Evolutionary conservation across 2,329 filamentous ascomycete species (phyloP), one percentile per base, ranked within the genome.

Genomic region (Ceratocystis ficicola): DNA sequence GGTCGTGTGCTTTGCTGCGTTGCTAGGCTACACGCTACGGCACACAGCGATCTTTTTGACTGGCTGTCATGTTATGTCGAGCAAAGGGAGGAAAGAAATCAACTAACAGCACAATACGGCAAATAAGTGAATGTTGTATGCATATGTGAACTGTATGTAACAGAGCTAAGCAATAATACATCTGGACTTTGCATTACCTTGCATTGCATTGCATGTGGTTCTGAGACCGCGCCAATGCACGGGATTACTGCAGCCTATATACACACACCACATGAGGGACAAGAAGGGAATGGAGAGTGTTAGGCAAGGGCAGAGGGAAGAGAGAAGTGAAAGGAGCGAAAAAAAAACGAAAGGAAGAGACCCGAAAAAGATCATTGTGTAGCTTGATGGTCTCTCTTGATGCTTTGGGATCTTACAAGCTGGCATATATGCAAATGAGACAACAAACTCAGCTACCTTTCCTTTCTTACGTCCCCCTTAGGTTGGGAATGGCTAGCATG

Each of bases 1-100:
- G n/a, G 52, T 57, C 25, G 52, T 59, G 28, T 59, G 55, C 55
- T 59, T 15, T 36, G 30, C n/a, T 59, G 25, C 28, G 55, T 59
- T 28, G 55, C 8, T 20, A 36, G 55, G 25, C 28, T 36, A 36
- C 55, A 59, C 36, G 55, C 55, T 32, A 59, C 55, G 55, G 32
- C 55, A 22, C 55, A 59, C 55, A 59, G 28, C n/a, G 55, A 8
- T 30, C 55, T 20, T 59, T 55, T 59, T 59, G 15, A 30, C 28
- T 32, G 55, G 55, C 55, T 59, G 55, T 59, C 55, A 59, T 25
- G 36, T 41, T 41, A 59, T 59, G 28, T 52, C 2, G 5, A 52
- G 48, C 10, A 28, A 25, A 25, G 6, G 12, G 12, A 52, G n/a
- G 22, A 52, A 12, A 12, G 10, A 20, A 52, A 52, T 28, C 10